Conservation (phyloP, 371 early-diverging fungal species). For the Polyrhizophydium stewartii region DNA sequence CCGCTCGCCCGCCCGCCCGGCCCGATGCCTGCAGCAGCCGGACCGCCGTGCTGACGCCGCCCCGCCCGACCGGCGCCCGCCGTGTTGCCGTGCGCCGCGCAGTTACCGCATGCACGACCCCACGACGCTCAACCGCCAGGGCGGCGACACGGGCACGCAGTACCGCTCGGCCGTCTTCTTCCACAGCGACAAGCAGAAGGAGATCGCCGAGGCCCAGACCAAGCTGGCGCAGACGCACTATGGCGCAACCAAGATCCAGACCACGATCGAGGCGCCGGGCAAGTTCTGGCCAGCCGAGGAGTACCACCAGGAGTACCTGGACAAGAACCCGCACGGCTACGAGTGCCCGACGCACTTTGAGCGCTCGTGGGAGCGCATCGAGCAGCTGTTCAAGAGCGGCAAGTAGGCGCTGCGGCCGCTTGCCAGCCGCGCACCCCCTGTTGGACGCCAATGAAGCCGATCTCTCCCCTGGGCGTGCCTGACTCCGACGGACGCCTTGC, state of each 20-base stretch:
- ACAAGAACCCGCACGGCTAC: slow-evolving; percentile 44
- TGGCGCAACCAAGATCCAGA: slow-evolving; percentile 43
- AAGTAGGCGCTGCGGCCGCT: too few relatives aligned
- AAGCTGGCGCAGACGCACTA: slow-evolving; percentile 43
- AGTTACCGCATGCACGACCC: slow-evolving; percentile 81
- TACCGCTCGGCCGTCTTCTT: slow-evolving; percentile 87
- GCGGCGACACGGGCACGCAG: slow-evolving; percentile 74
- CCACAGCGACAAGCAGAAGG: slow-evolving; percentile 66
- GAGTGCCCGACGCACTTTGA: slow-evolving; percentile 50
- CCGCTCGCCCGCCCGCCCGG: too few relatives aligned
- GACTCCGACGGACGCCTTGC: too few relatives aligned
- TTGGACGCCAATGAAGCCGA: too few relatives aligned
- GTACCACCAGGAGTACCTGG: slow-evolving; percentile 78
- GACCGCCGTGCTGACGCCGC: too few relatives aligned
- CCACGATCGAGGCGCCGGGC: slow-evolving; percentile 50
- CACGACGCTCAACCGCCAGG: slow-evolving; percentile 58
- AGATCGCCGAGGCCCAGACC: slow-evolving; percentile 67
- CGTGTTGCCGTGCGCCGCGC: background rate
- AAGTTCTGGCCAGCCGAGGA: slow-evolving; percentile 85
- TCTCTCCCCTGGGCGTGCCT: too few relatives aligned
- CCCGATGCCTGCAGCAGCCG: too few relatives aligned
- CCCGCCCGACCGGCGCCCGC: too few relatives aligned
- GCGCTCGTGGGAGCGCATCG: slow-evolving; percentile 40
- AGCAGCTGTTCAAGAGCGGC: slow-evolving; percentile 1
- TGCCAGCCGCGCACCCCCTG: too few relatives aligned